phyloP scores from a whole-genome alignment of 345 rosid species.

The Cochlearia excelsa region DNA sequence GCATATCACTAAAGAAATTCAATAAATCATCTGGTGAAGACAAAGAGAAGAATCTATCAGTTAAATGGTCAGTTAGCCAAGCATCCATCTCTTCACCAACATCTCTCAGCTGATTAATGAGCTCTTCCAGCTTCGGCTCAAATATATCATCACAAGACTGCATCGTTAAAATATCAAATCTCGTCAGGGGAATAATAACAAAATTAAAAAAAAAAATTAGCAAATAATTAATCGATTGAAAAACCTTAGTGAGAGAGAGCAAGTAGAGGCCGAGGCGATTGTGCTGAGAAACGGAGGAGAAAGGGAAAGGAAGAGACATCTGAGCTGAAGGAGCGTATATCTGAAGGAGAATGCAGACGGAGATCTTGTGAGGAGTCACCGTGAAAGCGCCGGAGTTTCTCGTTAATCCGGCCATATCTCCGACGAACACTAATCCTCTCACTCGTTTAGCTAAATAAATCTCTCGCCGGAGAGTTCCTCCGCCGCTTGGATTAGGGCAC shows the following conservation, averaged over 20 bases:
- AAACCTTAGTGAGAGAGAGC: slow-evolving; percentile 79
- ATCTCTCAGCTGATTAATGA: slow-evolving; percentile 64
- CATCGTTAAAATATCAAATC: slow-evolving; percentile 17
- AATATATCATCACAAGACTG: slow-evolving; percentile 77
- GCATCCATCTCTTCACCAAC: slow-evolving; percentile 57
- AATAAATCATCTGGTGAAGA: slow-evolving; percentile 78
- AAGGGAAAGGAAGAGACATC: slow-evolving; percentile 59
- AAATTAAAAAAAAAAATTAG: slow-evolving; percentile 1
- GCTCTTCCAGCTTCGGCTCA: slow-evolving; percentile 80
- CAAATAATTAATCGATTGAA: neutral
- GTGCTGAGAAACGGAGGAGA: slow-evolving; percentile 84
- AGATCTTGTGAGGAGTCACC: slow-evolving; percentile 86
- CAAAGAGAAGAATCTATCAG: slow-evolving; percentile 57
- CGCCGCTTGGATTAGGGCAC: slow-evolving; percentile 33
- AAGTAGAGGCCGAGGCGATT: slow-evolving; percentile 80
- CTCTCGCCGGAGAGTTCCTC: slow-evolving; percentile 26
- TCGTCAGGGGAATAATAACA: slow-evolving; percentile 13
- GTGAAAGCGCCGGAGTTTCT: slow-evolving; percentile 49
- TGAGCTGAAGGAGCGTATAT: slow-evolving; percentile 72
- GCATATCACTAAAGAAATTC: slow-evolving; percentile 70
- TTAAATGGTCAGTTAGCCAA: slow-evolving; percentile 68
- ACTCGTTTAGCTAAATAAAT: neutral
- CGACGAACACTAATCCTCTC: slow-evolving; percentile 5
- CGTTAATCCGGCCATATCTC: slow-evolving; percentile 48
- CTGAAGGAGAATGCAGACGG: slow-evolving; percentile 76